Evolutionary conservation across 371 early-diverging fungal genomes (phyloP).

Genomic region (Apophysomyces ossiformis): DNA sequence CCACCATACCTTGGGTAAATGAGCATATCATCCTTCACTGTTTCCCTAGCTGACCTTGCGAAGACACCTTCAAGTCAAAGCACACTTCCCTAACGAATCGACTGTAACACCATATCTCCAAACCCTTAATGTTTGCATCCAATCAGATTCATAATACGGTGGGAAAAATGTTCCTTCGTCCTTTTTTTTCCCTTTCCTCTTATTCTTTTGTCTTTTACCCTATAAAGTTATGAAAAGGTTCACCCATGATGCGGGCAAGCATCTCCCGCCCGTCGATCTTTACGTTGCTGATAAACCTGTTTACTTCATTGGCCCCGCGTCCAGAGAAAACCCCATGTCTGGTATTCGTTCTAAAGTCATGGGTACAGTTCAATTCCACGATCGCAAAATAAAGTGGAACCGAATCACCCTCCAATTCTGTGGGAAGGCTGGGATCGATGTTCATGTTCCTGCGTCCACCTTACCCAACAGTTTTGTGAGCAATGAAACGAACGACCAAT

Average conservation of each 20-base stretch:
- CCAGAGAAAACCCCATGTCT: slow-evolving; percentile 48
- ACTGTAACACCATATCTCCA: no score
- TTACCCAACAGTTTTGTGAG: neutral
- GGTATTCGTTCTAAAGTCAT: slow-evolving; percentile 44
- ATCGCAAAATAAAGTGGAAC: slow-evolving; percentile 52
- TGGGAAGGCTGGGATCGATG: slow-evolving; percentile 44
- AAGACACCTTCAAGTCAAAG: no score
- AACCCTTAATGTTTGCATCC: no score
- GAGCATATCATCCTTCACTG: no score
- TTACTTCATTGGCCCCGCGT: slow-evolving; percentile 50
- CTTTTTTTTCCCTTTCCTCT: no score
- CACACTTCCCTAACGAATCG: no score
- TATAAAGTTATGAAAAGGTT: slow-evolving; percentile 7
- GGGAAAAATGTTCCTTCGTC: no score
- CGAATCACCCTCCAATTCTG: slow-evolving; percentile 46
- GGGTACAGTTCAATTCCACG: slow-evolving; percentile 45
- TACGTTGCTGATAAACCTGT: slow-evolving; percentile 36
- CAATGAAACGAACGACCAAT: slow-evolving; percentile 14
- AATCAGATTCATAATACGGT: no score
- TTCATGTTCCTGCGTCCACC: slow-evolving; percentile 28
- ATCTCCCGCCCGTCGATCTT: slow-evolving; percentile 29
- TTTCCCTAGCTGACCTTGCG: no score
- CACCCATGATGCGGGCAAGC: slow-evolving; percentile 7
- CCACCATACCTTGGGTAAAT: no score
- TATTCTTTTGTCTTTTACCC: no score